phyloP scores from a whole-genome alignment of 2,329 filamentous ascomycete genomes.

The Aspergillus caelatus region DNA sequence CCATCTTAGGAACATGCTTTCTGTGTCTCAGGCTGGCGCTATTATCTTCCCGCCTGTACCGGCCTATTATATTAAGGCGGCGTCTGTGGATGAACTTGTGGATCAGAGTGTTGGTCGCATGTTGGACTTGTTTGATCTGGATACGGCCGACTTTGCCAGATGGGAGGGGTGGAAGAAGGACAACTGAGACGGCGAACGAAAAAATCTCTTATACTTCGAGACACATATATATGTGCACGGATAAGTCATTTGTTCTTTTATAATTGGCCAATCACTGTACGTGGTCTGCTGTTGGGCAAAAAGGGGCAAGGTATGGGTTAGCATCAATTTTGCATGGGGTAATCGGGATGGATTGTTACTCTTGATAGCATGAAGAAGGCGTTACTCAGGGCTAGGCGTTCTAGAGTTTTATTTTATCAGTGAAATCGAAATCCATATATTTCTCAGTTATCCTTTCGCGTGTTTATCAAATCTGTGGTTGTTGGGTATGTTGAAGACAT shows the following conservation, averaged over 20 bases:
- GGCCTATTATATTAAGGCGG: constrained; percentile 49
- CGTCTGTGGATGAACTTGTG: constrained; percentile 44
- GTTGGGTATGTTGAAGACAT: not conserved
- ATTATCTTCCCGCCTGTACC: constrained; percentile 51
- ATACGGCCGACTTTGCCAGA: constrained; percentile 43
- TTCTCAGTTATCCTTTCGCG: not conserved
- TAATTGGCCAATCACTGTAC: fast-evolving
- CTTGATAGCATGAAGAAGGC: not conserved
- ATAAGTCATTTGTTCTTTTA: not conserved
- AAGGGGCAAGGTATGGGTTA: not conserved
- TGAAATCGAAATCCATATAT: not conserved
- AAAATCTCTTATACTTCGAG: not conserved
- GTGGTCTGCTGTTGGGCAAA: not conserved
- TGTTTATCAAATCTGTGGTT: not conserved
- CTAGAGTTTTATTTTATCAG: not conserved
- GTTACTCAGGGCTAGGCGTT: not conserved
- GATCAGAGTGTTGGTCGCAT: constrained; percentile 53
- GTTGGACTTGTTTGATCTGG: constrained; percentile 49
- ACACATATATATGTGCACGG: not conserved
- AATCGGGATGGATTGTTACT: not conserved
- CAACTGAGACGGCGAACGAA: not conserved
- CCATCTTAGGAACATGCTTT: constrained; percentile 51
- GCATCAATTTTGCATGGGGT: not conserved
- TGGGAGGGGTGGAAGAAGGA: constrained; percentile 30
- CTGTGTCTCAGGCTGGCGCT: constrained; percentile 40